Evolutionary conservation across 306 rosid species (phyloP), one percentile per base, ranked within the genome.

Genomic region (Datisca glomerata): DNA sequence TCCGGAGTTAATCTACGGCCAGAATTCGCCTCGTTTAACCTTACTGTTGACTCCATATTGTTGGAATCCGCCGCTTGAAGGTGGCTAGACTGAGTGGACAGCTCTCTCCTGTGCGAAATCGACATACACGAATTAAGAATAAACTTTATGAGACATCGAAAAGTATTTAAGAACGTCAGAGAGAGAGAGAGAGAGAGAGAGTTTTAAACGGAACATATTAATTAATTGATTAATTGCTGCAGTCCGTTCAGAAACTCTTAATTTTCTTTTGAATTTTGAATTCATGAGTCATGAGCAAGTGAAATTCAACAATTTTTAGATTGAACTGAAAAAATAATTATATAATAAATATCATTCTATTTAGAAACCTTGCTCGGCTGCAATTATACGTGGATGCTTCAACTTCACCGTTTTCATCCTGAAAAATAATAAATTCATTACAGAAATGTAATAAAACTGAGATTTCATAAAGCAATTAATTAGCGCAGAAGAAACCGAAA

Each of bases 321-420:
- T 60, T 47, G 53, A 34, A 22, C 9, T 25, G 12, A 15, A 24
- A 33, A 15, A 32, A 19, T 12, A 32, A 8, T 18, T 17, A 17
- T 29, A 29, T 15, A 14, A 20, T 7, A 37, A 31, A 31, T 31
- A 31, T 31, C 9, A 31, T 8, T 8, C 12, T 31, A 24, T 22
- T 59, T 55, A 16, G 55, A 48, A 64, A 86, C 94, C 98, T 73
- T 51, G 62, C 68, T 55, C 65, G 49, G 49, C 60, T 28, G 47
- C 65, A 74, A 62, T 78, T 65, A 59, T 66, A 55, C 72, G 72
- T 61, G 40, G 76, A 66, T 49, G 82, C 67, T 78, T 69, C 95
- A 53, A 64, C 75, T 61, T 74, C 83, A 28, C 68, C 76, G 37
- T 75, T 67, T 63, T 77, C 85, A 33, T 68, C 79, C 91, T 84